Base-by-base conservation (phyloP, 805 yeast genomes). In the Yamadazyma laniorum region DNA sequence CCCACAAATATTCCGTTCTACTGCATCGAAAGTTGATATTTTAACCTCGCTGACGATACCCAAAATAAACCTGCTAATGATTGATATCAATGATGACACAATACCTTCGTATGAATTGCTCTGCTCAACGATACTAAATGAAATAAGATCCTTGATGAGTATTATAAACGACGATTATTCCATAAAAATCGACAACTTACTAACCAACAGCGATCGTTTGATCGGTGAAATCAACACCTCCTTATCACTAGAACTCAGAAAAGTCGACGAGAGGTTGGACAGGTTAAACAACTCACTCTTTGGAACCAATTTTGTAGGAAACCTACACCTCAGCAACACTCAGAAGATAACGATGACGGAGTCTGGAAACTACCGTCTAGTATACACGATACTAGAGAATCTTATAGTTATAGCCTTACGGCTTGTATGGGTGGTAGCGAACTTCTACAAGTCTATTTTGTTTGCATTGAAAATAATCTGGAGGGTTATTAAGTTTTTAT, bases 191-290 rank as follows among this genome's bases (percentile, higher is more conserved):
- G 89, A 83, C 50, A 79, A 75, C 34, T 53, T 82, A 39, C 61
- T 83, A 32, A 77, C 82, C 12, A 66, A 71, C 25, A 77, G 84
- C 35, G 89, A 83, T 58, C 64, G 90, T 45, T 73, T 83, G 8
- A 75, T 80, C 41, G 83, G 87, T 43, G 90, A 82, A 51, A 77
- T 84, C 37, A 84, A 80, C 54, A 83, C 91, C 0, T 79, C 88
- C 1, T 56, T 82, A 29, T 72, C 87, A 8, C 59, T 84, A 43
- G 82, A 80, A 47, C 61, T 83, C 19, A 63, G 84, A 15, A 73
- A 72, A 40, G 56, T 79, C 4, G 65, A 64, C 39, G 85, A 80
- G 54, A 61, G 63, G 34, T 49, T 71, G 35, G 75, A 77, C 39
- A 62, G 69, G 44, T 49, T 72, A 37, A 59, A 66, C 52, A 42